A percentile compares a stretch with the other conserved stretches of the same genome.
Evolutionary conservation across 257 asterid genomes (phyloP).

Genomic region (Thymus mandschuricus): DNA sequence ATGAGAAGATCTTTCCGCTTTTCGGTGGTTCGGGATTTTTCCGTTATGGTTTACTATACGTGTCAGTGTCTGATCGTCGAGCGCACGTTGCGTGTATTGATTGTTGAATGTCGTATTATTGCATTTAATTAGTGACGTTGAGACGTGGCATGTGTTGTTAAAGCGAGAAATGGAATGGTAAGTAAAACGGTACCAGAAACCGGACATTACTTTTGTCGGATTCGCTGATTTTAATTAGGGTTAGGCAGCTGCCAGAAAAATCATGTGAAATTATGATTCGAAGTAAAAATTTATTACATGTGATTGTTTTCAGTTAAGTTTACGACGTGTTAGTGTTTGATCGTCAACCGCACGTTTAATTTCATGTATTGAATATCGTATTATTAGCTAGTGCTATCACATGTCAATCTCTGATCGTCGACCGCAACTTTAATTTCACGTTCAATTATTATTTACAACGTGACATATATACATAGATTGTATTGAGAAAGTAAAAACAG

Average conservation of each 20-base stretch:
- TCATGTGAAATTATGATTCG: too few species aligned
- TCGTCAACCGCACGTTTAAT: too few species aligned
- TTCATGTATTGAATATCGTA: too few species aligned
- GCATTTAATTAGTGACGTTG: too few species aligned
- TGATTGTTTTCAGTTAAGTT: too few species aligned
- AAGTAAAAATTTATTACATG: too few species aligned
- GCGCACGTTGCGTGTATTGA: neutral
- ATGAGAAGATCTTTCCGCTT: neutral
- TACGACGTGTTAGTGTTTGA: too few species aligned
- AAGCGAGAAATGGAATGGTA: neutral
- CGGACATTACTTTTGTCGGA: neutral
- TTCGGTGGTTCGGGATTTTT: neutral
- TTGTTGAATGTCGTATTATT: neutral
- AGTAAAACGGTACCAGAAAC: neutral
- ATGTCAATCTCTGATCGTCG: too few species aligned
- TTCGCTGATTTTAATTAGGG: neutral
- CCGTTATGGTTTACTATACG: neutral
- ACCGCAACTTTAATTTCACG: too few species aligned
- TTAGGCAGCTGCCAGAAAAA: neutral
- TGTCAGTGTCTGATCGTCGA: neutral
- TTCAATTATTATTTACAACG: too few species aligned
- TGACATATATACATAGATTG: neutral
- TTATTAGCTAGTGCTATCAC: too few species aligned
- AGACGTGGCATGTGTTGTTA: too few species aligned
- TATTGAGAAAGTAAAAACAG: neutral